Base-by-base conservation (phyloP, 2,329 filamentous ascomycete species). In the Scedosporium apiospermum region DNA sequence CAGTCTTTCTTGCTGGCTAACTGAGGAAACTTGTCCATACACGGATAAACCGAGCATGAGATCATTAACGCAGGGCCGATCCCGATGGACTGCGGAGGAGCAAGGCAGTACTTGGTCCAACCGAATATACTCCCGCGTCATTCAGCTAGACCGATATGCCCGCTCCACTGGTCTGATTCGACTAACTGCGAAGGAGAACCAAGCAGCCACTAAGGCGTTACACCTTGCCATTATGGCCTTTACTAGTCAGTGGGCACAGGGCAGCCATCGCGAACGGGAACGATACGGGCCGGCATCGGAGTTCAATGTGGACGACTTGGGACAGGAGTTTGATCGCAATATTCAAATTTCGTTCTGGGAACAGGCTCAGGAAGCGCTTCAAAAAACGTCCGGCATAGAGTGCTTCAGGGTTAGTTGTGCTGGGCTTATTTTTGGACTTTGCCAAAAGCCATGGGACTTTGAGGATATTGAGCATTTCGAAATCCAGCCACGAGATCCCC, bases 21-120 rank as follows among this genome's bases (percentile, higher is more conserved):
- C 79, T 0, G 80, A 82, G 64, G 73, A 76, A 57, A 82, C 79
- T 2, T 83, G 81, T 62, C 81, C 81, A 0, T 82, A 82, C 66
- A n/a, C 34, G 55, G 21, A 44, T 23, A 38, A 42, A 3, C 18
- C 12, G 3, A 59, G 14, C 34, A 12, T 5, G 30, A n/a, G 34
- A 44, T 23, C 46, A 18, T n/a, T 27, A 46, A 12, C 34, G 10
- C 34, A 38, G 34, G 14, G 41, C 18, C 34, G 21, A 16, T 14
- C n/a, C 7, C 34, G 21, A 46, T 38, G 38, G 21, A 69, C 58
- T 41, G 69, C 30, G 63, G 68, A 62, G 0, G 71, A 75, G 44
- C 72, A 71, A 62, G 77, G 77, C 0, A 71, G 76, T 0, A 71
- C 73, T 0, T 81, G 77, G 78, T 71, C 75, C 0, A 81, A 81